Evolutionary conservation across 31 red algal species (phyloP), one percentile per base, ranked within the genome.

Genomic region (Porphyra umbilicalis): DNA sequence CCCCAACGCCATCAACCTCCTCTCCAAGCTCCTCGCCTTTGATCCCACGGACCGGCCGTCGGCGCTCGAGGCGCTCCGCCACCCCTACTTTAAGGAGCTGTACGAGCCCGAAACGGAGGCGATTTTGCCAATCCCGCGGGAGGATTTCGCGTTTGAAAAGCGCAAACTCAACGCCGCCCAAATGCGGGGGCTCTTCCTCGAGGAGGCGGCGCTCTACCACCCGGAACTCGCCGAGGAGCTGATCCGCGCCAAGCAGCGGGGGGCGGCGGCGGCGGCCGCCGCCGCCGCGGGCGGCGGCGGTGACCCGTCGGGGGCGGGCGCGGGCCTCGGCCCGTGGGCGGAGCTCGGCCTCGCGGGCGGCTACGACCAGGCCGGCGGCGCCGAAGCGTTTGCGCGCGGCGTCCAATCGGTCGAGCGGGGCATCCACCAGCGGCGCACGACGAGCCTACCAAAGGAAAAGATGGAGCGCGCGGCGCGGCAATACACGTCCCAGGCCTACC

Each of bases 1-100:
- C 40, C 87, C 83, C 33, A 71, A 86, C 13, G 93, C 86, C n/a
- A 35, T 92, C 35, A 86, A 92, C 75, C 80, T 98, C 32, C 78
- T 98, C 57, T 33, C 82, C 9, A 77, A 77, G 18, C 80, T 95
- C 31, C 77, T 98, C 34, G 44, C 38, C 32, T 83, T 88, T 35
- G 82, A 91, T 38, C 92, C 96, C 30, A 31, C 34, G 0, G 76
- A 90, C 16, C 76, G 96, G 36, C 88, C 86, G 30, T 88, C 88
- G n/a, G 96, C 96, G 29, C 33, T 32, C 25, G 82, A 94, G 67
- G 96, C 96, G 29, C 39, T 94, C 14, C 8, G 74, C 29, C 96
- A 98, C 82, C 88, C 92, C 13, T 98, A 81, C 67, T 87, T 90
- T 79, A 46, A 85, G 6, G 80, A 87, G 44, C 32, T 81, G 10